Percentiles rank a stretch among this genome's conserved stretches.
Conservation (phyloP, 495 filamentous ascomycete species). For the Lichina pygmaea region DNA sequence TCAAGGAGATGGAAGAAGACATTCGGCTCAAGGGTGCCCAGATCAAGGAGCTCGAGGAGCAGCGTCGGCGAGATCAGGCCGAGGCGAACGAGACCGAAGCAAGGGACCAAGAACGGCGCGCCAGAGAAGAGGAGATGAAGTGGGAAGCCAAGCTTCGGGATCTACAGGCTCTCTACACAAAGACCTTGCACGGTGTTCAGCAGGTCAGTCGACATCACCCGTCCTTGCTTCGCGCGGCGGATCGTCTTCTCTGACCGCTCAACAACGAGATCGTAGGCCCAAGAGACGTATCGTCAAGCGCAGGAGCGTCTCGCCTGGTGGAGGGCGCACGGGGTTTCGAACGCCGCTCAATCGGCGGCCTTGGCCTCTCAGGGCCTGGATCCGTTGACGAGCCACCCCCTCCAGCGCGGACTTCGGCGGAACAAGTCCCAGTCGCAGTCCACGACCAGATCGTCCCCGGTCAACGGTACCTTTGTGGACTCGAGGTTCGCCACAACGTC, state of each 20-base stretch:
- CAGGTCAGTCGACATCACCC: conserved; percentile 8
- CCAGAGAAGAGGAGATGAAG: conserved; percentile 27
- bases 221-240: not conserved
- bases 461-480: not conserved
- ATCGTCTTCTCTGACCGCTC: not conserved
- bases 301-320: conserved; percentile 2
- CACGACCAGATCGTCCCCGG: not conserved
- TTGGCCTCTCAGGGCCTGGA: conserved; percentile 17
- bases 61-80: conserved; percentile 20
- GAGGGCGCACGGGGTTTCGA: not conserved
- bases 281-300: conserved; percentile 2
- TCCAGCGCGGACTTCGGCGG: no score
- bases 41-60: conserved; percentile 35
- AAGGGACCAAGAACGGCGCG: conserved; percentile 21
- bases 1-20: conserved; percentile 32
- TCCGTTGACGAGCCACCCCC: no score
- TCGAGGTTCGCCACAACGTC: not conserved
- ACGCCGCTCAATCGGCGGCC: conserved; percentile 16
- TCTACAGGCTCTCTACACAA: conserved; percentile 24
- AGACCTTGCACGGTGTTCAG: conserved; percentile 19
- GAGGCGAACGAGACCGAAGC: conserved; percentile 21
- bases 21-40: conserved; percentile 31
- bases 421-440: not conserved
- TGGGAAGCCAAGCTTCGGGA: conserved; percentile 23
- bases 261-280: not conserved